A percentile compares a stretch with the other conserved stretches of the same genome.
Evolutionary conservation across 2,329 filamentous ascomycete genomes (phyloP).

Genomic region (Aspergillus sp.): DNA sequence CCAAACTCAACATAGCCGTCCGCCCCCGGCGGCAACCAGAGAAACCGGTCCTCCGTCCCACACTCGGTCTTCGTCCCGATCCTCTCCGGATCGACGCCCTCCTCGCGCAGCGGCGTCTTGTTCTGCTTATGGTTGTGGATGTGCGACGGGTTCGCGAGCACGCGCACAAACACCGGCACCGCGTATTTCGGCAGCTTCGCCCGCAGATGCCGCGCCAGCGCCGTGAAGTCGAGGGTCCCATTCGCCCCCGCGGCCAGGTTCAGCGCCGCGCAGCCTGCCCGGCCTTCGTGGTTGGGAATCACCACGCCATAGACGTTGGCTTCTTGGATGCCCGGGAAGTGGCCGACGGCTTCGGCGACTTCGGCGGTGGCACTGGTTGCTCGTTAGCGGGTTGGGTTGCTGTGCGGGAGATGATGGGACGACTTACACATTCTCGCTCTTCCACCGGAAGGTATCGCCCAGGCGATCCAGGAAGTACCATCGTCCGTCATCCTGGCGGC

Average conservation of each 20-base stretch:
- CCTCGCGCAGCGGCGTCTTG: constrained; percentile 59
- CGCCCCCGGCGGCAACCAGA: constrained; percentile 42
- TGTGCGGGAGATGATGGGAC: background rate
- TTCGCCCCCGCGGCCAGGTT: constrained; percentile 45
- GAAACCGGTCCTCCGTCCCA: constrained; percentile 37
- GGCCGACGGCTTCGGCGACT: constrained; percentile 55
- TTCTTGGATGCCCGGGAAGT: constrained; percentile 51
- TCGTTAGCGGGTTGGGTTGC: background rate
- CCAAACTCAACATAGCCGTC: constrained; percentile 52
- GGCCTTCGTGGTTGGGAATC: constrained; percentile 57
- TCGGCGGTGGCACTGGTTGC: constrained; percentile 47
- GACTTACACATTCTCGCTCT: constrained; percentile 56
- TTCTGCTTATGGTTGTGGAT: constrained; percentile 70
- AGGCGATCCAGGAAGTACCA: constrained; percentile 63
- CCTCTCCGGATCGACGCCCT: constrained; percentile 53
- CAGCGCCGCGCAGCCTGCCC: constrained; percentile 53
- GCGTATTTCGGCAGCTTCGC: constrained; percentile 61
- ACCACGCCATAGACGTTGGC: constrained; percentile 62
- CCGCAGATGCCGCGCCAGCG: constrained; percentile 49
- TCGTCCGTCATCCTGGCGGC: constrained; percentile 52
- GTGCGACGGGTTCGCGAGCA: constrained; percentile 41
- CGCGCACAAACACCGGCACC: constrained; percentile 62
- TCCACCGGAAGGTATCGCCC: constrained; percentile 68
- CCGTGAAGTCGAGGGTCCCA: constrained; percentile 49
- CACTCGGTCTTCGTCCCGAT: constrained; percentile 36